Percentiles rank a stretch among this genome's conserved stretches.
phyloP scores from a whole-genome alignment of 192 early-diverging fungal species.

The Backusella luteola region DNA sequence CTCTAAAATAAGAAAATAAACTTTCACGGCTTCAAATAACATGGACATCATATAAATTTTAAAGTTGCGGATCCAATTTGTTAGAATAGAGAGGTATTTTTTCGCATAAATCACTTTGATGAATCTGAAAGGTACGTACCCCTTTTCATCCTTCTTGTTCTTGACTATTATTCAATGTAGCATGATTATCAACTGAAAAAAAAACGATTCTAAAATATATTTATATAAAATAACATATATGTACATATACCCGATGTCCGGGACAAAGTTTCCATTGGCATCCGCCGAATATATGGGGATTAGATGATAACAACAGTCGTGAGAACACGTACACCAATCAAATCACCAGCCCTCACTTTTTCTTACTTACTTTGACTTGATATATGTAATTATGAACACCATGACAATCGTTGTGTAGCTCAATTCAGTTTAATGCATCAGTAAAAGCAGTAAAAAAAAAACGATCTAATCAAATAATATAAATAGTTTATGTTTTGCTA shows the following conservation, averaged over 20 bases:
- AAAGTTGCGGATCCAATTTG: no score
- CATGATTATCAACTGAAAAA: no score
- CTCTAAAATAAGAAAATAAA: no score
- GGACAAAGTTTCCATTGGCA: not conserved
- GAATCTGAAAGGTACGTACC: no score
- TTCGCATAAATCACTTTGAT: no score
- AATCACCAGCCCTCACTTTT: not conserved
- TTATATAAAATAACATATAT: not conserved
- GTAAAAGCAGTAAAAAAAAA: not conserved
- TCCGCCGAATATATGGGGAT: not conserved
- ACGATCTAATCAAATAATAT: not conserved
- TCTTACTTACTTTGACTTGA: not conserved
- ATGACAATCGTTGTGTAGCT: not conserved
- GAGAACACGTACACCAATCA: constrained; percentile 4
- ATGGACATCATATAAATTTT: no score
- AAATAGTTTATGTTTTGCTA: not conserved
- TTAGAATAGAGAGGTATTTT: no score
- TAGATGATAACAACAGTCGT: not conserved
- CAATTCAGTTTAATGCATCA: not conserved
- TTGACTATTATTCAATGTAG: no score
- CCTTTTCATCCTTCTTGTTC: no score
- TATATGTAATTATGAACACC: not conserved
- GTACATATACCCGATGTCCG: not conserved
- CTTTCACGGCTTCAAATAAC: no score
- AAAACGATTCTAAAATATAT: not conserved